Evolutionary conservation across 257 asterid genomes (phyloP).

Genomic region (Forsythia viridissima): DNA sequence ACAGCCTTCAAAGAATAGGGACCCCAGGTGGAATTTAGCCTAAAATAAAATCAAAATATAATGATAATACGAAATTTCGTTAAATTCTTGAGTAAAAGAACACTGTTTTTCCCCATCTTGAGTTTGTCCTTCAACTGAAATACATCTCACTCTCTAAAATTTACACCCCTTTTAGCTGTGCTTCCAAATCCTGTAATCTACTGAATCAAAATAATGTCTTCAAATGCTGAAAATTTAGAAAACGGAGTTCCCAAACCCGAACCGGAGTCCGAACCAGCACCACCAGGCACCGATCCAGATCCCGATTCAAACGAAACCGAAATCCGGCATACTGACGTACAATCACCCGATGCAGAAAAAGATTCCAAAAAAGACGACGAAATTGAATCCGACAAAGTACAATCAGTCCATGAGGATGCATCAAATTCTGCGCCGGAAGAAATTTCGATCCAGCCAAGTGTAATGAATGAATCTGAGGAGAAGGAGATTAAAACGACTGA

Average conservation of each 20-base stretch:
- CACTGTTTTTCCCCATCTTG: background rate
- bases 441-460: conserved; percentile 36
- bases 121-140: background rate
- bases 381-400: conserved; percentile 34
- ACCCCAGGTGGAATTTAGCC: too few species aligned
- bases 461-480: conserved; percentile 28
- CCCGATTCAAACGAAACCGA: conserved; percentile 41
- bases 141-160: conserved; percentile 3
- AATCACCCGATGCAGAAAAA: conserved; percentile 37
- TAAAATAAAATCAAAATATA: too few species aligned
- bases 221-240: conserved; percentile 44
- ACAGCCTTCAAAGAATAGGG: too few species aligned
- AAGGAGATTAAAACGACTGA: conserved; percentile 31
- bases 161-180: background rate
- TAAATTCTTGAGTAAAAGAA: background rate
- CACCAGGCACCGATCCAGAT: conserved; percentile 50
- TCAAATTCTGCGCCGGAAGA: conserved; percentile 37
- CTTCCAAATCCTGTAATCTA: conserved; percentile 26
- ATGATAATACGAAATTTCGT: background rate
- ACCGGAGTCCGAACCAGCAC: conserved; percentile 24
- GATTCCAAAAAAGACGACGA: conserved; percentile 8
- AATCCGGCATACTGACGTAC: conserved; percentile 27
- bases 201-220: conserved; percentile 37
- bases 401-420: conserved; percentile 34
- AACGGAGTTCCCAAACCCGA: conserved; percentile 42